Evolutionary conservation across 2,329 filamentous ascomycete genomes (phyloP).

Genomic region (Aspergillus fumigatiaffinis): DNA sequence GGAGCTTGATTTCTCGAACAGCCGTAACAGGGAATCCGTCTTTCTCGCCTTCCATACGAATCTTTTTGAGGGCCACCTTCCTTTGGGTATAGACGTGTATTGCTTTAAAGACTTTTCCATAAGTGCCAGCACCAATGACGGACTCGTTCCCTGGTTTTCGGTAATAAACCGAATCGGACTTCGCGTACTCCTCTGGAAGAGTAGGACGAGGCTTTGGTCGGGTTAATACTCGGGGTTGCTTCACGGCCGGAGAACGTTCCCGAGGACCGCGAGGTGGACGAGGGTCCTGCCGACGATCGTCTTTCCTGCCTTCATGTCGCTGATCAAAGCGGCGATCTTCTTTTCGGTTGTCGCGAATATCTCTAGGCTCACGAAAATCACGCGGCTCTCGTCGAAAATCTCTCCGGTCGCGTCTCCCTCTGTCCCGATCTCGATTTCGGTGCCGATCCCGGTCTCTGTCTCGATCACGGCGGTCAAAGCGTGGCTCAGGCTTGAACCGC

Average conservation of each 20-base stretch:
- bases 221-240: conserved; percentile 64
- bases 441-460: conserved; percentile 35
- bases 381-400: conserved; percentile 29
- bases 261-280: conserved; percentile 47
- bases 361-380: conserved; percentile 27
- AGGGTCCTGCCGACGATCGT: conserved; percentile 29
- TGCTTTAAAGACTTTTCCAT: conserved; percentile 94
- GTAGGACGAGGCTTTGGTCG: conserved; percentile 68
- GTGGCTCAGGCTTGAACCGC: conserved; percentile 38
- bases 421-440: conserved; percentile 28
- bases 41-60: conserved; percentile 98
- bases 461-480: conserved; percentile 42
- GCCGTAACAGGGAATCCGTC: conserved; percentile 98
- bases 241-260: conserved; percentile 43
- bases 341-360: conserved; percentile 29
- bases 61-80: conserved; percentile 92
- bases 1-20: conserved; percentile 90
- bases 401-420: conserved; percentile 32
- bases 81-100: conserved; percentile 71
- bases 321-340: conserved; percentile 40
- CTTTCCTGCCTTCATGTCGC: conserved; percentile 36
- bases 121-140: conserved; percentile 91
- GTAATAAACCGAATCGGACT: conserved; percentile 87
- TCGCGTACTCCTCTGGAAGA: conserved; percentile 66
- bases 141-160: conserved; percentile 97